Conservation (phyloP, 2,329 filamentous ascomycete genomes). For the Colletotrichum sp. region DNA sequence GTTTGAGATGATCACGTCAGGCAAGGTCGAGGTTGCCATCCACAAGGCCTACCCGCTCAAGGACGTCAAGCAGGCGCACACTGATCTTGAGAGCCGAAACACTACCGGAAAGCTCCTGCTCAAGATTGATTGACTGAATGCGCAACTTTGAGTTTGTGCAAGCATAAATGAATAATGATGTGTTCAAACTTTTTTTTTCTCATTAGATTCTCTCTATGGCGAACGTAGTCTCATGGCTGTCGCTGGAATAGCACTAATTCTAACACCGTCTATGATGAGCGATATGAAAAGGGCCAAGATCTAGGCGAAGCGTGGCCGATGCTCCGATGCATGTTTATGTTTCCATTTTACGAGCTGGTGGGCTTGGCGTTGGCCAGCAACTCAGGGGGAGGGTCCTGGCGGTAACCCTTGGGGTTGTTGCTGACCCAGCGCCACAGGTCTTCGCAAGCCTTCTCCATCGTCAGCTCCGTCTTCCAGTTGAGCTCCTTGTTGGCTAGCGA, state of each 20-base stretch:
- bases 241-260: constrained; percentile 15
- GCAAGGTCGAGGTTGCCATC: constrained; percentile 74
- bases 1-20: constrained; percentile 72
- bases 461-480: constrained; percentile 88
- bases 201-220: background rate
- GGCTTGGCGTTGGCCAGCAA: constrained; percentile 70
- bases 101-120: constrained; percentile 85
- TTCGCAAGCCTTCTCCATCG: constrained; percentile 89
- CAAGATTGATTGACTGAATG: constrained; percentile 54
- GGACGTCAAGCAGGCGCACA: constrained; percentile 75
- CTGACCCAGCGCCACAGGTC: constrained; percentile 97
- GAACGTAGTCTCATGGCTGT: constrained; percentile 9
- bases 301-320: background rate
- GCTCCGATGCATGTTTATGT: background rate
- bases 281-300: background rate
- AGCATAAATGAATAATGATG: background rate
- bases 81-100: constrained; percentile 80
- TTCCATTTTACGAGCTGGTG: background rate
- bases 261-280: constrained; percentile 4
- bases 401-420: constrained; percentile 96
- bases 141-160: background rate
- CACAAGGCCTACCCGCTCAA: constrained; percentile 80
- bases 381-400: constrained; percentile 86
- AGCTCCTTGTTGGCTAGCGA: constrained; percentile 87
- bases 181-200: background rate